A percentile compares a stretch with the other conserved stretches of the same genome.
Evolutionary conservation across 148 eudicot species (phyloP).

Genomic region (Silene conica): DNA sequence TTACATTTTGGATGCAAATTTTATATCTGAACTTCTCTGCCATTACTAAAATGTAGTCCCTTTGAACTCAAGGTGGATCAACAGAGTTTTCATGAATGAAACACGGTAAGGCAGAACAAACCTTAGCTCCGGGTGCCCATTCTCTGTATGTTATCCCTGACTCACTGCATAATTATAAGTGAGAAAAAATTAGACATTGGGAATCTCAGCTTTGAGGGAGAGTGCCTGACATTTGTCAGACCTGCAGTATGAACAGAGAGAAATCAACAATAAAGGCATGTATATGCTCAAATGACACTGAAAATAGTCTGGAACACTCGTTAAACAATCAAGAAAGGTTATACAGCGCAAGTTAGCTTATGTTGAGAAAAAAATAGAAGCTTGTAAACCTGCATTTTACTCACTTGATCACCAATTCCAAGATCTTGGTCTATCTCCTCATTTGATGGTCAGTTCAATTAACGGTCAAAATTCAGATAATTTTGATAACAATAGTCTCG

Average conservation of each 20-base stretch:
- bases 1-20: neutral
- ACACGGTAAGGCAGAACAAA: constrained; percentile 30
- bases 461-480: neutral
- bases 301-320: neutral
- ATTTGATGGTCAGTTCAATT: neutral
- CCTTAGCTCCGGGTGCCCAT: constrained; percentile 98
- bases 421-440: neutral
- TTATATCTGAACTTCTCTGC: neutral
- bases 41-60: neutral
- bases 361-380: neutral
- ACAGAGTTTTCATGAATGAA: neutral
- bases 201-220: constrained; percentile 2
- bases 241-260: neutral
- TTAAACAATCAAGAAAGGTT: neutral
- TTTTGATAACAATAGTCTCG: neutral
- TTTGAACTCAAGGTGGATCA: neutral
- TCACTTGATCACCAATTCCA: constrained; percentile 3
- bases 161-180: constrained; percentile 40
- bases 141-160: constrained; percentile 88
- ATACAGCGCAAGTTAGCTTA: neutral
- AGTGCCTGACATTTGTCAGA: neutral
- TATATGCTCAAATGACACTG: neutral
- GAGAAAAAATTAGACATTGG: constrained; percentile 19
- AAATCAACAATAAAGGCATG: neutral
- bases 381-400: neutral